A percentile compares a stretch with the other conserved stretches of the same genome.
These are phyloP conservation scores for Sporothrix euskadiensis DNA, from an alignment of 2,329 filamentous ascomycete species.

Conservation along the genomic window DNA sequence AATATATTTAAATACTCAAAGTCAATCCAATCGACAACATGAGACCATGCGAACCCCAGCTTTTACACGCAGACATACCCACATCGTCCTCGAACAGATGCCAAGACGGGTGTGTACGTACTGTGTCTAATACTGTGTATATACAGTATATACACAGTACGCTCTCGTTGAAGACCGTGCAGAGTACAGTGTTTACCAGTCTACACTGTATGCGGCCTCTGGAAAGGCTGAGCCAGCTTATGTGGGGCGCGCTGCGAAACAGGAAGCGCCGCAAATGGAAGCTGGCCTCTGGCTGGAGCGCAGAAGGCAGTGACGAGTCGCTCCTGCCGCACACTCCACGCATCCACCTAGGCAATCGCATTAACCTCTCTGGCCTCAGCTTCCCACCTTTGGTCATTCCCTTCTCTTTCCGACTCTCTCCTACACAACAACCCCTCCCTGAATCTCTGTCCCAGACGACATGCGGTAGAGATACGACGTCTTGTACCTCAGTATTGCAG, in stretches of 20 bases:
- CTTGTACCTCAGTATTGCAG: not conserved
- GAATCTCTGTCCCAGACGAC: not conserved
- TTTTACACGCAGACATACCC: not conserved
- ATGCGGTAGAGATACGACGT: not conserved
- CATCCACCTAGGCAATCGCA: constrained; percentile 6
- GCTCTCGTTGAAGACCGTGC: not conserved
- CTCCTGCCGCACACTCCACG: not conserved
- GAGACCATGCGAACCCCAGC: constrained; percentile 15
- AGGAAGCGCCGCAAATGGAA: constrained; percentile 25
- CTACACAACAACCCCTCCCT: not conserved
- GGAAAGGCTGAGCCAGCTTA: constrained; percentile 18
- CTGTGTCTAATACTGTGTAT: not conserved
- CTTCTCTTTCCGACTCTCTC: not conserved
- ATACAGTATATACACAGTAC: not conserved
- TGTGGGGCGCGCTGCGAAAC: constrained; percentile 26
- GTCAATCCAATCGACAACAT: not conserved
- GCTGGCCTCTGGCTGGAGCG: constrained; percentile 16
- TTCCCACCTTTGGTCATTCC: not conserved
- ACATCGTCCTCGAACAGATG: not conserved
- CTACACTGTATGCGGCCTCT: not conserved
- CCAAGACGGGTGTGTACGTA: not conserved
- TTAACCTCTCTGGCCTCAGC: not conserved
- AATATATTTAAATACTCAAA: too few species aligned
- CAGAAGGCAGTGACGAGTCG: constrained; percentile 1
- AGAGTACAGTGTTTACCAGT: not conserved